phyloP scores from a whole-genome alignment of 1,284 basidiomycete genomes.

The Amylostereum areolatum region DNA sequence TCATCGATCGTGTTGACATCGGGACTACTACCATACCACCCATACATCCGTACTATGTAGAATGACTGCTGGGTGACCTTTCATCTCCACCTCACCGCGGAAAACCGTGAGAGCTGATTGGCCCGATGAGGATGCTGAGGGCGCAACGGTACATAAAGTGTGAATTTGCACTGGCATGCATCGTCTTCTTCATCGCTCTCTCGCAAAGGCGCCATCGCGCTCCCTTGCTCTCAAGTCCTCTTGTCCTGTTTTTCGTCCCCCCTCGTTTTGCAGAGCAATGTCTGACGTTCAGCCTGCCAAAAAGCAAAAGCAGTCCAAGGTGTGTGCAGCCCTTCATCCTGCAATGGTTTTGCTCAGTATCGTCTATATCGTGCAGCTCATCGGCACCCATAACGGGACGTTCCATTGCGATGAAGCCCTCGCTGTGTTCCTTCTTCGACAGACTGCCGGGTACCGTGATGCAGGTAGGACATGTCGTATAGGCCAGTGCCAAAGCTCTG shows the following conservation, averaged over 20 bases:
- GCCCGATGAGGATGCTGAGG: too few species aligned
- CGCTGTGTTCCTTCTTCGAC: constrained; percentile 86
- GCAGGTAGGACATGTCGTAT: constrained; percentile 43
- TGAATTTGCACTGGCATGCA: too few species aligned
- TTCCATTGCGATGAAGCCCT: constrained; percentile 97
- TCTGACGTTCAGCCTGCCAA: constrained; percentile 30
- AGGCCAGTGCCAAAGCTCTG: not conserved
- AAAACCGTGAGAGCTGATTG: too few species aligned
- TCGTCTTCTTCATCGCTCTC: too few species aligned
- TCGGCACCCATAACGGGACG: constrained; percentile 92
- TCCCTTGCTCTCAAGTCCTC: too few species aligned
- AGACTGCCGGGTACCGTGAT: constrained; percentile 70
- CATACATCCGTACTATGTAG: too few species aligned
- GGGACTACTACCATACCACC: too few species aligned
- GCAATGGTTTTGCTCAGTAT: not conserved
- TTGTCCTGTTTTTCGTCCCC: constrained; percentile 4
- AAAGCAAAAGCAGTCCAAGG: constrained; percentile 42
- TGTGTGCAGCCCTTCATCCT: constrained; percentile 11
- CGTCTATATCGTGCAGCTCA: constrained; percentile 38
- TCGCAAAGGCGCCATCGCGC: too few species aligned
- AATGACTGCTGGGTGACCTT: too few species aligned
- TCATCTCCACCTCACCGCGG: too few species aligned
- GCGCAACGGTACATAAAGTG: too few species aligned
- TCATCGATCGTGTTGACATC: too few species aligned
- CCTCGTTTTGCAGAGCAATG: constrained; percentile 2